These are phyloP conservation scores for Trametopsis cervina DNA, from an alignment of 768 basidiomycete species.

Conservation along the genomic window DNA sequence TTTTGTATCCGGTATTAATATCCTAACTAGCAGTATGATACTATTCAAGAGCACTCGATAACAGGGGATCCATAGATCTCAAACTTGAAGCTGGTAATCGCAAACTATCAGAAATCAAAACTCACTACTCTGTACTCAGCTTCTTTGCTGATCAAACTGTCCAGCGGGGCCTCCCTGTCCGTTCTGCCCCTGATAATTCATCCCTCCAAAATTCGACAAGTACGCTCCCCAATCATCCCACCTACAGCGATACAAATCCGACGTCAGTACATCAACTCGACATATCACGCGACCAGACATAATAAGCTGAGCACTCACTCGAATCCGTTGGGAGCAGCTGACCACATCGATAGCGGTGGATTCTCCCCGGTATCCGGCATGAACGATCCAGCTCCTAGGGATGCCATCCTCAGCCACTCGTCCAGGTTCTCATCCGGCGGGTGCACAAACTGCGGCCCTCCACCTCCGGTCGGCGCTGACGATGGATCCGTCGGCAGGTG, in stretches of 20 bases:
- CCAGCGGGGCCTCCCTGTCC: not conserved
- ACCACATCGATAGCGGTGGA: slow-evolving; percentile 53
- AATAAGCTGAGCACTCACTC: slow-evolving; percentile 36
- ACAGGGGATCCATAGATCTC: no score
- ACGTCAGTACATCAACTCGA: slow-evolving; percentile 1
- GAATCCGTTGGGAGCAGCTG: slow-evolving; percentile 48
- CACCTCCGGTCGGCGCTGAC: not conserved
- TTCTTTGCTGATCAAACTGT: not conserved
- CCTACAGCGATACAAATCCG: slow-evolving; percentile 19
- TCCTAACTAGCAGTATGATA: no score
- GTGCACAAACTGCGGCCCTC: not conserved
- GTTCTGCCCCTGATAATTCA: not conserved
- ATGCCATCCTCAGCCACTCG: not conserved
- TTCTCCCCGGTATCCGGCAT: slow-evolving; percentile 25
- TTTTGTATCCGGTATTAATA: no score
- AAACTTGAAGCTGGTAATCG: no score
- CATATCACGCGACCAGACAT: not conserved
- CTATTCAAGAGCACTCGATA: no score
- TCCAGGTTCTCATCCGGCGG: not conserved
- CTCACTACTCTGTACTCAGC: no score
- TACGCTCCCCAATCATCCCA: slow-evolving; percentile 34
- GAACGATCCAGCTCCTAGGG: slow-evolving; percentile 1
- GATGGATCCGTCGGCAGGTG: not conserved
- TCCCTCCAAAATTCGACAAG: slow-evolving; percentile 14
- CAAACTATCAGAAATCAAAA: no score